Evolutionary conservation across 176 grass and related monocot genomes (phyloP), one percentile per base, ranked within the genome.

Genomic region (Elaeis guineensis): DNA sequence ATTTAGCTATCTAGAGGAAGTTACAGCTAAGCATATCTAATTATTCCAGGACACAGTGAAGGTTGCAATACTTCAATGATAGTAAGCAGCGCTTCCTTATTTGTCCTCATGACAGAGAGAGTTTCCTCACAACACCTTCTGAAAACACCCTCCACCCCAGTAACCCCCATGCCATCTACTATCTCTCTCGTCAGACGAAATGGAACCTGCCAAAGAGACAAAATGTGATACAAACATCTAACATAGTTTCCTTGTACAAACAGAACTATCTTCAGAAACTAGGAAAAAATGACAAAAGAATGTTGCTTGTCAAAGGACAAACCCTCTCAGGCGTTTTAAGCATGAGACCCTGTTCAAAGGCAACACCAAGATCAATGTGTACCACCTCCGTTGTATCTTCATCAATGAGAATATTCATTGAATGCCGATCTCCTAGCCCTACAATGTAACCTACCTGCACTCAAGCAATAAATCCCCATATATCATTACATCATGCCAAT

Each of bases 381-480:
- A 96, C 80, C 61, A 96, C 78, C 75, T 96, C 92, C 1, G 92
- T 86, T 17, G 92, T 96, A 35, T 88, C 83, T 85, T 96, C 80
- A 67, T 96, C 92, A 54, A 90, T 82, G 66, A 96, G 87, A 85
- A 90, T 87, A 74, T 96, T 96, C 92, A 90, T 85, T 72, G 92
- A 85, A 82, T 90, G 92, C 9, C 83, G 71, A 87, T 90, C 92
- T 77, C 92, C 92, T 71, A 96, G 82, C 53, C 92, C 92, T 59
- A 96, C 92, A 56, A 96, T 87, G 71, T 90, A 96, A 19, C 92
- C 92, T 17, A 96, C 91, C 91, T 90, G 84, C 9, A 44, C 35
- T 44, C 35, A 44, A 44, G 28, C 28, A 44, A 44, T 12, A 44
- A 44, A 44, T 12, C 11, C 9, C 35, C 0, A 44, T 44, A 44